Conservation (phyloP, 2,329 filamentous ascomycete genomes). For the Epichloe baconii region DNA sequence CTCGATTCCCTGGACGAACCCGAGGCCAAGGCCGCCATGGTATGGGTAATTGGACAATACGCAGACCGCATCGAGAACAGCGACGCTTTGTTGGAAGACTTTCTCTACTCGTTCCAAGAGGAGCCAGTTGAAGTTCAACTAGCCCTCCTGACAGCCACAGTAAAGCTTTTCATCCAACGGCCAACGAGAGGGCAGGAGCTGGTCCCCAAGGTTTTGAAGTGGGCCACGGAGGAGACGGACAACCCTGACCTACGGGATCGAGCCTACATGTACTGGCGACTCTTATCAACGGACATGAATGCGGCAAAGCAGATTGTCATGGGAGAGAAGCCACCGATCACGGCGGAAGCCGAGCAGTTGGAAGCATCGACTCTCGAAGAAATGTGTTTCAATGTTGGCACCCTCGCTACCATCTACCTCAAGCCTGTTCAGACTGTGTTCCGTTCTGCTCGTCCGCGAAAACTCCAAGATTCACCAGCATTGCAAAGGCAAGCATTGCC, state of each 20-base stretch:
- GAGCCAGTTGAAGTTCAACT: slow-evolving; percentile 94
- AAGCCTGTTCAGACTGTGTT: slow-evolving; percentile 98
- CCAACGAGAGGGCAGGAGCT: slow-evolving; percentile 89
- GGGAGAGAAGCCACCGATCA: slow-evolving; percentile 94
- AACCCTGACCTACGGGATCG: slow-evolving; percentile 92
- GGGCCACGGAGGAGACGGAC: slow-evolving; percentile 98
- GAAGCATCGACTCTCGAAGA: slow-evolving; percentile 88
- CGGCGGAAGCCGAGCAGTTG: slow-evolving; percentile 87
- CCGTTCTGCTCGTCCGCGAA: slow-evolving; percentile 69
- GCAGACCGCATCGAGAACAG: slow-evolving; percentile 96
- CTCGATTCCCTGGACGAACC: slow-evolving; percentile 94
- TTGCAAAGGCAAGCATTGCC: slow-evolving; percentile 61
- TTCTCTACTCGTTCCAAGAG: slow-evolving; percentile 84
- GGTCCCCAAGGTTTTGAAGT: slow-evolving; percentile 89
- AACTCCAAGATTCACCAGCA: slow-evolving; percentile 70
- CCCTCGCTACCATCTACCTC: slow-evolving; percentile 89
- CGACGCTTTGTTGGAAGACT: slow-evolving; percentile 86
- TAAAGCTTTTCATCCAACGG: slow-evolving; percentile 94
- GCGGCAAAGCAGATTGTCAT: slow-evolving; percentile 83
- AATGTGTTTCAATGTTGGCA: slow-evolving; percentile 93
- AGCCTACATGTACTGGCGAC: slow-evolving; percentile 98
- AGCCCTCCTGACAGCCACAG: slow-evolving; percentile 84
- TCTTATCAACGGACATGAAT: slow-evolving; percentile 82
- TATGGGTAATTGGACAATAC: slow-evolving; percentile 98
- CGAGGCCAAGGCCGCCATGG: slow-evolving; percentile 95